These are phyloP conservation scores for Brachypodium distachyon DNA, from an alignment of 202 grass and related monocot species.

Conservation along the genomic window DNA sequence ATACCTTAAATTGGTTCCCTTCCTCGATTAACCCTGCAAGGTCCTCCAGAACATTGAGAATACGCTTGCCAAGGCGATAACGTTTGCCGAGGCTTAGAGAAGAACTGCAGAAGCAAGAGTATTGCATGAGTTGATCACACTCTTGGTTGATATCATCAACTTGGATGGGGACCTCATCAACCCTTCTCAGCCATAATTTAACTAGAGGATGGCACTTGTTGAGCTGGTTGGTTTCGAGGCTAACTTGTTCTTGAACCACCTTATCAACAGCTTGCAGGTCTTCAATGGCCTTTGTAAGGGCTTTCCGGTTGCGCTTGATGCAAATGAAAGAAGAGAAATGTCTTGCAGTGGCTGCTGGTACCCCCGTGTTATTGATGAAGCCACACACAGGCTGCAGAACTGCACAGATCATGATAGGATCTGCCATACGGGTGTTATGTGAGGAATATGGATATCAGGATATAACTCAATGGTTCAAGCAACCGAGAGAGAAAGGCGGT, in stretches of 20 bases:
- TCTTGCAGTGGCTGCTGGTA: conserved; percentile 9
- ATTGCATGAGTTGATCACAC: conserved; percentile 5
- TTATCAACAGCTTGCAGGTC: conserved; percentile 11
- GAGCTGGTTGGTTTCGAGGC: conserved; percentile 6
- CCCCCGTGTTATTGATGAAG: conserved; percentile 20
- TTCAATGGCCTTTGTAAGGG: background rate
- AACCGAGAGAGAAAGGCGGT: background rate
- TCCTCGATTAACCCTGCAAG: conserved; percentile 16
- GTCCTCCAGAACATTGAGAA: conserved; percentile 15
- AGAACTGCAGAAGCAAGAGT: conserved; percentile 28
- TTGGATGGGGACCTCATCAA: background rate
- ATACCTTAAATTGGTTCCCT: conserved; percentile 17
- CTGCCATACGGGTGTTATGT: background rate
- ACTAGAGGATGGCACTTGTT: conserved; percentile 37
- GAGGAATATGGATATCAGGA: background rate
- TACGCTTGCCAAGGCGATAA: conserved; percentile 13
- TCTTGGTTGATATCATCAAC: background rate
- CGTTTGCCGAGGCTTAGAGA: conserved; percentile 8
- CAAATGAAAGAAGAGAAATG: conserved; percentile 21
- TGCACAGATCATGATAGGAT: conserved; percentile 10
- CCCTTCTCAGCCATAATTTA: conserved; percentile 24
- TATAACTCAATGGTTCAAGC: background rate
- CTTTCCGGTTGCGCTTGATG: conserved; percentile 15
- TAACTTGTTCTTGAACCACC: conserved; percentile 25
- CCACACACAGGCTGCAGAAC: background rate